Base-by-base conservation (phyloP, 2,329 filamentous ascomycete genomes). In the Neonectria magnoliae region DNA sequence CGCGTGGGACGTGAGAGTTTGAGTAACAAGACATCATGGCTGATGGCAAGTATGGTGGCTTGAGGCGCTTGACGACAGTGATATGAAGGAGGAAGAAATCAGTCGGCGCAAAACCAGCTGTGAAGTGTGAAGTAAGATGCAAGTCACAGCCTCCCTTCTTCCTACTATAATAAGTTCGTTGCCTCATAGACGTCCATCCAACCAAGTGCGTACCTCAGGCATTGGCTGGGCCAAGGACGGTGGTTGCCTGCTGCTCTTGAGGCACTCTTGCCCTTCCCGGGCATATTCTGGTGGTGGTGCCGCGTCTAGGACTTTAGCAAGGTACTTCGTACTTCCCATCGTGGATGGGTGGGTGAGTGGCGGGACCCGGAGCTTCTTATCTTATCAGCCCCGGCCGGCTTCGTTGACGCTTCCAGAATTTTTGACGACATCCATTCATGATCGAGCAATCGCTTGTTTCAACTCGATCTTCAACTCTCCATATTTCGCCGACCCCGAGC, bases 191-290 rank as follows among this genome's bases (percentile, higher is more conserved):
- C 38, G n/a, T 51, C 9, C 14, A 50, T 38, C 52, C 29, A 41
- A 27, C 14, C 25, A 44, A 48, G 52, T 50, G 20, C 54, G 64
- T 45, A 72, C 71, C 71, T 73, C 66, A 73, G 69, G 71, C 71
- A 72, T 52, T 42, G 57, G 55, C 27, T 65, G 42, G 53, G 20
- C 41, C 33, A 57, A 52, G 55, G 14, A 38, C 62, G 62, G 62
- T 56, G 57, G 63, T 66, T 71, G 60, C 62, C 64, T 71, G 44
- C 60, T 50, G 31, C 45, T 66, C 55, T 33, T 42, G 33, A 73
- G 69, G 71, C 69, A 33, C 68, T 70, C 63, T 72, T 72, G 71
- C 70, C 71, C 29, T 58, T 73, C 70, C 67, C 54, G 68, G 71
- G 60, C 64, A 64, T 68, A 64, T 62, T 58, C 48, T 31, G 36